Conservation (phyloP, 768 basidiomycete species). For the Tylopilus felleus region DNA sequence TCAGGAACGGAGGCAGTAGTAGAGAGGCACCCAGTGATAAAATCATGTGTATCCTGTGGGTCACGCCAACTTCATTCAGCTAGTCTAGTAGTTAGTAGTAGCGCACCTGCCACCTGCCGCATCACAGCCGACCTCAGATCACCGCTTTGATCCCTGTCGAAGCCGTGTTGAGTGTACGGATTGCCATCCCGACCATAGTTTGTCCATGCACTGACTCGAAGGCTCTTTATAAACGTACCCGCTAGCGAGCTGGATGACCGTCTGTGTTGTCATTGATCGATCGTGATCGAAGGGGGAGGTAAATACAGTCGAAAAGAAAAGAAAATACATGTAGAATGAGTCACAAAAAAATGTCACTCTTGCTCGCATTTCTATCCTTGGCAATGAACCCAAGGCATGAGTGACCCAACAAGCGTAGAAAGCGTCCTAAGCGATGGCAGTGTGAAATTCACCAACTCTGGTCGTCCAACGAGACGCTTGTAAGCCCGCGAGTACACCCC, state of each 20-base stretch:
- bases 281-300: background rate
- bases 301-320: background rate
- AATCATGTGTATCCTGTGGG: too few species aligned
- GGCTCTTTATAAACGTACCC: too few species aligned
- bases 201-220: too few species aligned
- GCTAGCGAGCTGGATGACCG: background rate
- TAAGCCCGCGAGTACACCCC: slow-evolving; percentile 11
- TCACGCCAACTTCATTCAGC: too few species aligned
- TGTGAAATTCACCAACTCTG: slow-evolving; percentile 28
- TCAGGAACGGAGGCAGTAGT: background rate
- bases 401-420: slow-evolving; percentile 30
- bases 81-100: too few species aligned
- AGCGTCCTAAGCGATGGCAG: slow-evolving; percentile 31
- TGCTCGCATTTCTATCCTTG: background rate
- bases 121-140: too few species aligned
- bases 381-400: slow-evolving; percentile 31
- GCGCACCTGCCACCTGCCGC: too few species aligned
- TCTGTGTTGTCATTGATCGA: background rate
- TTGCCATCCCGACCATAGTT: too few species aligned
- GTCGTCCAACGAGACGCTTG: slow-evolving; percentile 13
- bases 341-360: background rate
- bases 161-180: too few species aligned
- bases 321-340: background rate
- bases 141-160: too few species aligned
- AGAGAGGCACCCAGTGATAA: too few species aligned